phyloP scores from a whole-genome alignment of 495 filamentous ascomycete genomes.

The Tuber melanosporum region DNA sequence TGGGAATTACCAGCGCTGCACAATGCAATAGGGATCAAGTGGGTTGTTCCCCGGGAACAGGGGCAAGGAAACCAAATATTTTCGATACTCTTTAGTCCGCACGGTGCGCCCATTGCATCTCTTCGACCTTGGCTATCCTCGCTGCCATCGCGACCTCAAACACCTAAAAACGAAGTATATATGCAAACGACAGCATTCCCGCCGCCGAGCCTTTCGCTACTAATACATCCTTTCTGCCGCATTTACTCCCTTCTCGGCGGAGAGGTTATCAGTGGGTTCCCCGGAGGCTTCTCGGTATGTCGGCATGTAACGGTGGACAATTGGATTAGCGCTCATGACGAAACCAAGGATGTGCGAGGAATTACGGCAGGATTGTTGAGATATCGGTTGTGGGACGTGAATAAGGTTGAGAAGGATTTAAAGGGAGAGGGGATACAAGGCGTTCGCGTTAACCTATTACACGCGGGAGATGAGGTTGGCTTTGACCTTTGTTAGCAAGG shows the following conservation, averaged over 20 bases:
- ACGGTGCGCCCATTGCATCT: constrained; percentile 17
- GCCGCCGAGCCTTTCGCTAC: constrained; percentile 6
- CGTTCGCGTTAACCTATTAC: constrained; percentile 2
- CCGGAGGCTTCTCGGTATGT: constrained; percentile 18
- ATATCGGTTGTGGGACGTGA: constrained; percentile 11
- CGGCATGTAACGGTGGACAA: constrained; percentile 10
- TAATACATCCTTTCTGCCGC: constrained; percentile 23
- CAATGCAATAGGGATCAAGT: constrained; percentile 60
- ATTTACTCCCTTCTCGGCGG: constrained; percentile 24
- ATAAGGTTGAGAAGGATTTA: constrained; percentile 18
- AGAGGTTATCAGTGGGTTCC: constrained; percentile 21
- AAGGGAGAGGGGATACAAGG: constrained; percentile 8
- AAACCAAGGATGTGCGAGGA: constrained; percentile 18
- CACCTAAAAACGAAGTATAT: not conserved
- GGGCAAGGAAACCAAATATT: not conserved
- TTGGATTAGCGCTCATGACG: constrained; percentile 26
- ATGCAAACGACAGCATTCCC: not conserved
- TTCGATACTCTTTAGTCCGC: constrained; percentile 22
- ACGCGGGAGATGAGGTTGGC: not conserved
- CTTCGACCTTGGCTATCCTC: constrained; percentile 17
- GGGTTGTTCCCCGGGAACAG: constrained; percentile 10
- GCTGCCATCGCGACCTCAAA: constrained; percentile 7
- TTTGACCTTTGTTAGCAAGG: not conserved
- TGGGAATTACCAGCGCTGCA: constrained; percentile 57
- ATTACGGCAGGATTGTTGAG: constrained; percentile 13